Evolutionary conservation across 179 eudicot species (phyloP).

Genomic region (Amaranthus tricolor): DNA sequence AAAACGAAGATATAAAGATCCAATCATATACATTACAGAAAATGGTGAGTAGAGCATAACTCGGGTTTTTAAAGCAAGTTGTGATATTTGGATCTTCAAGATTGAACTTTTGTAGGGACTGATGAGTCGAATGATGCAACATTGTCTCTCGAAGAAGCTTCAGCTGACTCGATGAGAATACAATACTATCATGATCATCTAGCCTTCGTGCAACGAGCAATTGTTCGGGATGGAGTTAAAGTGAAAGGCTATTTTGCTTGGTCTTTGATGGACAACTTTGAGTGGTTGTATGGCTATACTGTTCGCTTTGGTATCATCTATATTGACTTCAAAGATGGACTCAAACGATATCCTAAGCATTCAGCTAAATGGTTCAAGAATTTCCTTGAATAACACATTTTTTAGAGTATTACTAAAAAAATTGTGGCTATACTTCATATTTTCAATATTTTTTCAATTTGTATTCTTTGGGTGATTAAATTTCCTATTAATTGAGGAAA

Average conservation of each 20-base stretch:
- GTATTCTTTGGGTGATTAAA: too few relatives aligned
- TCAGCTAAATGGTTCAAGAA: conserved; percentile 44
- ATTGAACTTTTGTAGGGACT: conserved; percentile 15
- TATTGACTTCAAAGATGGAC: conserved; percentile 30
- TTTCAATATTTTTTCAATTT: too few relatives aligned
- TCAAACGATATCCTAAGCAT: conserved; percentile 34
- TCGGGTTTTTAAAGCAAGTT: too few relatives aligned
- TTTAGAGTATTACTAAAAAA: too few relatives aligned
- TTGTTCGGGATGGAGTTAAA: conserved; percentile 25
- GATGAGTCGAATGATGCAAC: conserved; percentile 11
- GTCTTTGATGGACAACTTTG: conserved; percentile 47
- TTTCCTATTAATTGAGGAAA: too few relatives aligned
- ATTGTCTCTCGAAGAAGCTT: conserved; percentile 26
- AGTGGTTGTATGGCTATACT: conserved; percentile 38
- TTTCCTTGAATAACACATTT: conserved; percentile 16
- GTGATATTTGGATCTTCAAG: too few relatives aligned
- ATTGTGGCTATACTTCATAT: too few relatives aligned
- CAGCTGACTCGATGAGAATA: conserved; percentile 28
- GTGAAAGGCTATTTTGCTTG: conserved; percentile 40
- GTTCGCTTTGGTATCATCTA: conserved; percentile 36
- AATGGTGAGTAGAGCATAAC: conserved; percentile 30
- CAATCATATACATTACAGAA: conserved; percentile 50
- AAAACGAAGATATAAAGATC: conserved; percentile 36
- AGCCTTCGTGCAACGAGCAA: conserved; percentile 23
- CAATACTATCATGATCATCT: conserved; percentile 28